Evolutionary conservation across 441 rosid genomes (phyloP).

Genomic region (Rhodomyrtus psidioides): DNA sequence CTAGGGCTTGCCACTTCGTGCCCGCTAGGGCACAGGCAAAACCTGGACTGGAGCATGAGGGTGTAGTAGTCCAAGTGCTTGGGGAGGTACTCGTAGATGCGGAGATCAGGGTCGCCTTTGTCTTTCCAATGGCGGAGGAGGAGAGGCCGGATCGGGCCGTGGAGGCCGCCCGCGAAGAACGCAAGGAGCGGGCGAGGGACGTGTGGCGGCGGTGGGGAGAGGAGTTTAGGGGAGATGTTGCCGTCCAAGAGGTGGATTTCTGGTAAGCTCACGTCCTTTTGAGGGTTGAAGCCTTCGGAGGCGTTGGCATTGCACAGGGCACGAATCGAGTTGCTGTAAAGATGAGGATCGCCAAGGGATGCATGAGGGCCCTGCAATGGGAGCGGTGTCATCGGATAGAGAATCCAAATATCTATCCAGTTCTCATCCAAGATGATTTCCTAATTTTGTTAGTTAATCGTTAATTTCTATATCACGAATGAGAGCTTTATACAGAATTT

Average conservation of each 20-base stretch:
- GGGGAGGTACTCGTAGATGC: conserved; percentile 62
- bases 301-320: conserved; percentile 87
- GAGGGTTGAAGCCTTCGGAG: conserved; percentile 83
- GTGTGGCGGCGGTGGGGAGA: conserved; percentile 22
- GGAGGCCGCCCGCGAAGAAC: conserved; percentile 83
- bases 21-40: conserved; percentile 91
- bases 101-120: conserved; percentile 36
- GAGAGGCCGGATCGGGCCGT: conserved; percentile 62
- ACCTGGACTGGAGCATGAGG: conserved; percentile 66
- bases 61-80: conserved; percentile 47
- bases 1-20: conserved; percentile 94
- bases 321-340: conserved; percentile 64
- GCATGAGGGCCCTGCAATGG: conserved; percentile 61
- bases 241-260: conserved; percentile 66
- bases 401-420: background rate
- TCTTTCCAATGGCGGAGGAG: conserved; percentile 70
- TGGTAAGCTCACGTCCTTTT: conserved; percentile 75
- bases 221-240: conserved; percentile 33
- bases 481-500: too few relatives aligned
- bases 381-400: background rate
- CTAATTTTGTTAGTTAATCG: background rate
- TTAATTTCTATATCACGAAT: too few relatives aligned
- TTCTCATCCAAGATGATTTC: background rate
- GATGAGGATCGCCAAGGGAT: conserved; percentile 34
- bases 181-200: conserved; percentile 43